Evolutionary conservation across 2,329 filamentous ascomycete genomes (phyloP).

Genomic region (Trichoderma aggressivum): DNA sequence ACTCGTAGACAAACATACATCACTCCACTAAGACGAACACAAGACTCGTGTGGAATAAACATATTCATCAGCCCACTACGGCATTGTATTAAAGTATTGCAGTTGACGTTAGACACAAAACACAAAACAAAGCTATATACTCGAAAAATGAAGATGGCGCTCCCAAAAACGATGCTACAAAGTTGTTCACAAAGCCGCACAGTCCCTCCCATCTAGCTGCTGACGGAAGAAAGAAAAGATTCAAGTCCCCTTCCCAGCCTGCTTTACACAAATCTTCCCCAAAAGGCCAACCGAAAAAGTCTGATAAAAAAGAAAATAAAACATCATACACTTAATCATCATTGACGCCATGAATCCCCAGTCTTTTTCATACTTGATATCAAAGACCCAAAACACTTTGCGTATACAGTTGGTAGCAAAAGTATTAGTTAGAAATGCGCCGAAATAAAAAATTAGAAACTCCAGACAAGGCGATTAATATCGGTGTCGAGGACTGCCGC

Average conservation of each 20-base stretch:
- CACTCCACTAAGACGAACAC: not conserved
- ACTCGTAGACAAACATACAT: not conserved
- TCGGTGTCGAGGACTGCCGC: slow-evolving; percentile 27
- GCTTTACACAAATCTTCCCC: not conserved
- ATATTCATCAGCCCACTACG: not conserved
- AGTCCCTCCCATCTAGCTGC: not conserved
- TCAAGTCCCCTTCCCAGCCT: not conserved
- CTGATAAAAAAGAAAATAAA: not conserved
- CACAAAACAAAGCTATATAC: not conserved
- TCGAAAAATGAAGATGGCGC: not conserved
- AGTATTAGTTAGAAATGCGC: not conserved
- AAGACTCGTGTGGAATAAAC: not conserved
- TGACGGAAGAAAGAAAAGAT: not conserved
- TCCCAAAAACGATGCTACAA: not conserved
- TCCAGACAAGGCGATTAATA: slow-evolving; percentile 23
- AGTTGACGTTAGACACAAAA: not conserved
- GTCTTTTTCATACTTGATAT: not conserved
- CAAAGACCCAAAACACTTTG: not conserved
- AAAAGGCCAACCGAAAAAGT: not conserved
- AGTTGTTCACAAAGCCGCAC: not conserved
- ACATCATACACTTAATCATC: slow-evolving; percentile 9
- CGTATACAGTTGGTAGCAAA: not conserved
- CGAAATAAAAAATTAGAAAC: not conserved
- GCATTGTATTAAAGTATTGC: not conserved
- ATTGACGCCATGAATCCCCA: not conserved